Evolutionary conservation across 352 stramenopile genomes (phyloP), one percentile per base, ranked within the genome.

Genomic region (Phytopythium oedochilum): DNA sequence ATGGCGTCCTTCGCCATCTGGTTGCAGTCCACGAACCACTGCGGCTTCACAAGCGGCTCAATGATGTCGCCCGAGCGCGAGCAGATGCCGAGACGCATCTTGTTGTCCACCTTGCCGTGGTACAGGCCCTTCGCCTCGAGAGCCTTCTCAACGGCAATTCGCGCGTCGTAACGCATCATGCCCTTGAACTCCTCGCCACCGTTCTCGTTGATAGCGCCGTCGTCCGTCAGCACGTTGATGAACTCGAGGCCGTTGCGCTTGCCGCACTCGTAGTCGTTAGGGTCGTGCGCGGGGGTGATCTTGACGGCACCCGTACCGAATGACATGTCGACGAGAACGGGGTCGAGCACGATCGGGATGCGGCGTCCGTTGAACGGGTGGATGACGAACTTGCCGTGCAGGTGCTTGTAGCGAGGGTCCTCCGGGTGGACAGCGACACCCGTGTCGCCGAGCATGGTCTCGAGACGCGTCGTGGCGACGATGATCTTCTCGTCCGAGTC

Each of bases 401-500:
- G 76, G 70, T 99, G 96, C 63, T 75, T 98, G 86, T 99, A 99
- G 20, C 98, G 86, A 34, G 87, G 71, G 78, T 99, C 98, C 29
- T 99, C 91, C 0, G 98, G 97, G 83, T 99, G 98, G 23, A 99
- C 90, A 1, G 98, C 98, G 22, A 99, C 95, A 36, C 94, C 97
- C 7, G 88, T 93, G 82, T 99, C 98, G 34, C 98, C 98, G 26
- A 99, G 77, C 96, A 99, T 99, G 8, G 98, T 99, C 83, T 99
- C 98, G 6, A 99, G 78, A 89, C 98, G 97, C 35, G 98, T 99
- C 2, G 98, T 94, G 5, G 78, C 81, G 28, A 93, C 81, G 46
- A 92, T 87, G 20, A 93, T 61, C 61, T 90, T 68, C 58, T 96
- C 87, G 48, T 83, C 70, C 6, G 75, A 83, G 36, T 71, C 92